phyloP scores from a whole-genome alignment of 192 early-diverging fungal genomes.

The Coemansia sp. region DNA sequence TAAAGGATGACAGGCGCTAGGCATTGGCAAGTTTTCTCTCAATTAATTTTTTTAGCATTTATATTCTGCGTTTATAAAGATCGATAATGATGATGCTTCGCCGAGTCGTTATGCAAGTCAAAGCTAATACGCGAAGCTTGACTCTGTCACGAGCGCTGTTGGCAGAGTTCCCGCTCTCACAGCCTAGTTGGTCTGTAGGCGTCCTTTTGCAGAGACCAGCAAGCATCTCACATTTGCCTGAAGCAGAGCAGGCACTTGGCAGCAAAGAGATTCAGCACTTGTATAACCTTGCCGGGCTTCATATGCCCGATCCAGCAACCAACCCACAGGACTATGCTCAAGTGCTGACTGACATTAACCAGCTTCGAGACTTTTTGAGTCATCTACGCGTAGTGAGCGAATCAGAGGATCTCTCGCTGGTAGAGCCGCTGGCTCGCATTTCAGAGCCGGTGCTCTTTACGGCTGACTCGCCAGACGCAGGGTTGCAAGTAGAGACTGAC shows the following conservation, averaged over 20 bases:
- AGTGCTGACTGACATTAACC: slow-evolving; percentile 26
- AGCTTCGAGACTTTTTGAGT: slow-evolving; percentile 45
- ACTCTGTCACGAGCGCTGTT: not conserved
- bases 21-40: not conserved
- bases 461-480: slow-evolving; percentile 5
- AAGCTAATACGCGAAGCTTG: not conserved
- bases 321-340: slow-evolving; percentile 8
- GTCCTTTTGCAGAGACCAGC: slow-evolving; percentile 6
- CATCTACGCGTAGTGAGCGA: slow-evolving; percentile 26
- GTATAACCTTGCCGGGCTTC: slow-evolving; percentile 33
- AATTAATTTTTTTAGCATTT: too few species aligned
- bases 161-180: slow-evolving; percentile 9
- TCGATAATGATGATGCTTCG: not conserved
- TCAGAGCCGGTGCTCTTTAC: slow-evolving; percentile 36
- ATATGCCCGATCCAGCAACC: slow-evolving; percentile 16
- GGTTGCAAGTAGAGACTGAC: slow-evolving; percentile 3
- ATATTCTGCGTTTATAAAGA: not conserved
- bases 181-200: slow-evolving; percentile 17
- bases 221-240: not conserved
- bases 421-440: slow-evolving; percentile 39
- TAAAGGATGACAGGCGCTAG: not conserved
- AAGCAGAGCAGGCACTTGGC: slow-evolving; percentile 13
- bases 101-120: not conserved
- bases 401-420: slow-evolving; percentile 24
- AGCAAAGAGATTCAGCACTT: slow-evolving; percentile 20